phyloP scores from a whole-genome alignment of 2,329 filamentous ascomycete species.

The Aspergillus awamori region DNA sequence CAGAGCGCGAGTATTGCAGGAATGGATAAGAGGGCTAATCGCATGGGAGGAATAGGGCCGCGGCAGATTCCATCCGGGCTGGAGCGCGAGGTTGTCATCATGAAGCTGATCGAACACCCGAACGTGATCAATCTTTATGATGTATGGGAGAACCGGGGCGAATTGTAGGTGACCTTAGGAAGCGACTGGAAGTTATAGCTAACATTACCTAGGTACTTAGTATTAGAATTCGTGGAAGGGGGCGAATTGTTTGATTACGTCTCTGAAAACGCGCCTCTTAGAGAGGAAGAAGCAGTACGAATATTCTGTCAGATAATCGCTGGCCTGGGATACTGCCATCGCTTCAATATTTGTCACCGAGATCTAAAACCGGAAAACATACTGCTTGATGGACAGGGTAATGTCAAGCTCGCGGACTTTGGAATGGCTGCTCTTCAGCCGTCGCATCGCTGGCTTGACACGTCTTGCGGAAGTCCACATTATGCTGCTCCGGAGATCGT shows the following conservation, averaged over 20 bases:
- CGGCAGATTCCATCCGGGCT: conserved; percentile 82
- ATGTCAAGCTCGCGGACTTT: conserved; percentile 95
- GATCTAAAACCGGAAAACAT: conserved; percentile 98
- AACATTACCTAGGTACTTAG: conserved; percentile 71
- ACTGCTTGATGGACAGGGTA: conserved; percentile 71
- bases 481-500: conserved; percentile 95
- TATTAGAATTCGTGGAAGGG: conserved; percentile 87
- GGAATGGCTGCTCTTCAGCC: conserved; percentile 95
- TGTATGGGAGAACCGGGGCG: conserved; percentile 95
- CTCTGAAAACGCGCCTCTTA: conserved; percentile 69
- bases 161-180: conserved; percentile 68
- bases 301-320: conserved; percentile 94
- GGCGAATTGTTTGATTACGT: conserved; percentile 89
- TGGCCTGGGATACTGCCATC: conserved; percentile 88
- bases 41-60: conserved; percentile 60
- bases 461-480: conserved; percentile 93
- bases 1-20: conserved; percentile 84
- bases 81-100: conserved; percentile 92
- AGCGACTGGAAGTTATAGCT: conserved; percentile 17
- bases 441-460: conserved; percentile 74
- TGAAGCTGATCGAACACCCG: conserved; percentile 93
- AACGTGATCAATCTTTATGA: conserved; percentile 95
- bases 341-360: conserved; percentile 92
- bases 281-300: conserved; percentile 77
- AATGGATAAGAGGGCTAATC: conserved; percentile 70